A percentile compares a stretch with the other conserved stretches of the same genome.
These are phyloP conservation scores for Infundibulicybe gibba DNA, from an alignment of 768 basidiomycete species.

Conservation along the genomic window DNA sequence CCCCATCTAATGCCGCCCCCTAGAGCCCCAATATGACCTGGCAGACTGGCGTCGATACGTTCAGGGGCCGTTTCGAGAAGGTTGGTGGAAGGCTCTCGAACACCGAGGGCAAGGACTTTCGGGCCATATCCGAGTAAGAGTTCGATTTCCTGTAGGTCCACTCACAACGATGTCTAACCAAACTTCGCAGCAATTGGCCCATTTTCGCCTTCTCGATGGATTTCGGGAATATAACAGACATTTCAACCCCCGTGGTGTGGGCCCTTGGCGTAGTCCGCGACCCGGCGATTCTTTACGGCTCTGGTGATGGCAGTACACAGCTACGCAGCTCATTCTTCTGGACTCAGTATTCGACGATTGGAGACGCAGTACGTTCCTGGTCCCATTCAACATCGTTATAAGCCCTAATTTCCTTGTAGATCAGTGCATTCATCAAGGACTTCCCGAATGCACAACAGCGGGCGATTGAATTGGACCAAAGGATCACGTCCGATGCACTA, in stretches of 20 bases:
- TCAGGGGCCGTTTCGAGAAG: no score
- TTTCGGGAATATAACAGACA: conserved; percentile 40
- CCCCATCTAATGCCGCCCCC: no score
- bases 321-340: conserved; percentile 40
- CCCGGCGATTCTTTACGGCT: conserved; percentile 44
- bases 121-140: conserved; percentile 32
- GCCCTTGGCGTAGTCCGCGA: conserved; percentile 48
- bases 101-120: conserved; percentile 53
- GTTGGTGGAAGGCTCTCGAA: conserved; percentile 35
- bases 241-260: conserved; percentile 35
- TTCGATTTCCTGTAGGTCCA: no score
- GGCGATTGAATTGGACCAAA: conserved; percentile 43
- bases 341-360: conserved; percentile 34
- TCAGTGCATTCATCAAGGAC: conserved; percentile 38
- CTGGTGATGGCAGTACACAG: conserved; percentile 35
- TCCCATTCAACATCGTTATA: not conserved
- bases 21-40: no score
- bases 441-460: conserved; percentile 37
- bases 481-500: conserved; percentile 41
- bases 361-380: conserved; percentile 25
- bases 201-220: conserved; percentile 53
- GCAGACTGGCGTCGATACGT: no score
- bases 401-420: conserved; percentile 19
- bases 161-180: no score
- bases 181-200: conserved; percentile 46